These are phyloP conservation scores for Setaria viridis DNA, from an alignment of 202 grass and related monocot species.

Conservation along the genomic window DNA sequence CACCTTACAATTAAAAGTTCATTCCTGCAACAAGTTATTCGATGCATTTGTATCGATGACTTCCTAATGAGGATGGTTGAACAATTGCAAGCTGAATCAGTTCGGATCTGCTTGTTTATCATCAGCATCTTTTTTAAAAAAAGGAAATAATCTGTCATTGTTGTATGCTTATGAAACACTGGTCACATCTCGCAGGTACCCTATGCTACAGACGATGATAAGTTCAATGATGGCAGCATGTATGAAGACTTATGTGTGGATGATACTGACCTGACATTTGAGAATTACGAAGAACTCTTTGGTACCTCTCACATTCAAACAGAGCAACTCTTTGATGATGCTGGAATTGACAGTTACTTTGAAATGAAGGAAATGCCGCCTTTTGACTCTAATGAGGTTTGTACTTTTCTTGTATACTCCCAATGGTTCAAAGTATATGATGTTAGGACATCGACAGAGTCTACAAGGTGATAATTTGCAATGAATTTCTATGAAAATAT, in stretches of 20 bases:
- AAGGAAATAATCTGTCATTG: conserved; percentile 24
- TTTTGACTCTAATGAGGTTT: conserved; percentile 67
- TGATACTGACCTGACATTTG: conserved; percentile 74
- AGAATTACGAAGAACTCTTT: conserved; percentile 96
- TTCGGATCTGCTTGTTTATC: conserved; percentile 11
- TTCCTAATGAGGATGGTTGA: conserved; percentile 14
- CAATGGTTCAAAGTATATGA: not conserved
- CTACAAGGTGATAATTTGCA: not conserved
- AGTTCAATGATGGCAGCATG: conserved; percentile 71
- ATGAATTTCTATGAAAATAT: conserved; percentile 1
- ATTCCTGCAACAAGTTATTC: not conserved
- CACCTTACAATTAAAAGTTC: not conserved
- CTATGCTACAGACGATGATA: conserved; percentile 45
- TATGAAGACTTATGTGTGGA: conserved; percentile 84
- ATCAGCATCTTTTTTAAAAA: not conserved
- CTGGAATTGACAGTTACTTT: conserved; percentile 81
- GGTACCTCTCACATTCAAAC: conserved; percentile 69
- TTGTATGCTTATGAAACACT: conserved; percentile 40
- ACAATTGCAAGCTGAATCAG: conserved; percentile 13
- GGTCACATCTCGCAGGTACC: conserved; percentile 52
- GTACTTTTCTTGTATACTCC: conserved; percentile 27
- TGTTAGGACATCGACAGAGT: not conserved
- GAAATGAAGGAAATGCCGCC: conserved; percentile 66
- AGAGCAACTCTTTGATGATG: conserved; percentile 86
- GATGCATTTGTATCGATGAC: conserved; percentile 12